phyloP scores from a whole-genome alignment of 306 rosid genomes.

The Corylus heterophylla region DNA sequence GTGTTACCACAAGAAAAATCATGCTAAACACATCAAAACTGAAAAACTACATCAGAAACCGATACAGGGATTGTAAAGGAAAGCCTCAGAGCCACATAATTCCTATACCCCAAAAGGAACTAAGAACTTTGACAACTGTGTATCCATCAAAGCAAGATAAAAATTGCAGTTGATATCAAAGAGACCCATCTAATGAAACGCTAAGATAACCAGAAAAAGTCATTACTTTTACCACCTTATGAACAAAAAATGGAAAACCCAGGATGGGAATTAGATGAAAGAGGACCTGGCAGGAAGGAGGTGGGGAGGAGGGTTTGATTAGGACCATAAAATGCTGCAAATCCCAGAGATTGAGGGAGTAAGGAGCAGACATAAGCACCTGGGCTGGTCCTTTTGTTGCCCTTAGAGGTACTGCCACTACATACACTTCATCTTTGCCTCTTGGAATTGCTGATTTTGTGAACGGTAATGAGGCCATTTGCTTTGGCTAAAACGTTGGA shows the following conservation, averaged over 20 bases:
- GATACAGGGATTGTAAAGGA: background rate
- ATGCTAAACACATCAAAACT: background rate
- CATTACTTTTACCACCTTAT: background rate
- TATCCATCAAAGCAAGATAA: background rate
- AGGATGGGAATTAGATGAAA: conserved; percentile 8
- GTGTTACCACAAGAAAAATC: background rate
- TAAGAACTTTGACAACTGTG: background rate
- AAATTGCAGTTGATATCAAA: background rate
- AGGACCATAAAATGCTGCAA: conserved; percentile 88
- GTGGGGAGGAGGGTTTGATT: conserved; percentile 50
- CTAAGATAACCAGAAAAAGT: background rate
- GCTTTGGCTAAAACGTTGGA: background rate
- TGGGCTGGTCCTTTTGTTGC: conserved; percentile 93
- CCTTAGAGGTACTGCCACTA: conserved; percentile 78
- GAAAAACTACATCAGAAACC: background rate
- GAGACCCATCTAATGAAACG: background rate
- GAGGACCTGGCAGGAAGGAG: conserved; percentile 59
- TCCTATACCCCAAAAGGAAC: background rate
- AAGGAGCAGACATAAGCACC: conserved; percentile 65
- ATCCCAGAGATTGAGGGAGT: conserved; percentile 76
- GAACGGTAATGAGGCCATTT: conserved; percentile 39
- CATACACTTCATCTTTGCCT: conserved; percentile 70
- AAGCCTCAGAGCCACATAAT: background rate
- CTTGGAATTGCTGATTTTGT: conserved; percentile 30
- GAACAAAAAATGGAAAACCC: background rate